Evolutionary conservation across 495 filamentous ascomycete species (phyloP).

Genomic region (Echria macrotheca): DNA sequence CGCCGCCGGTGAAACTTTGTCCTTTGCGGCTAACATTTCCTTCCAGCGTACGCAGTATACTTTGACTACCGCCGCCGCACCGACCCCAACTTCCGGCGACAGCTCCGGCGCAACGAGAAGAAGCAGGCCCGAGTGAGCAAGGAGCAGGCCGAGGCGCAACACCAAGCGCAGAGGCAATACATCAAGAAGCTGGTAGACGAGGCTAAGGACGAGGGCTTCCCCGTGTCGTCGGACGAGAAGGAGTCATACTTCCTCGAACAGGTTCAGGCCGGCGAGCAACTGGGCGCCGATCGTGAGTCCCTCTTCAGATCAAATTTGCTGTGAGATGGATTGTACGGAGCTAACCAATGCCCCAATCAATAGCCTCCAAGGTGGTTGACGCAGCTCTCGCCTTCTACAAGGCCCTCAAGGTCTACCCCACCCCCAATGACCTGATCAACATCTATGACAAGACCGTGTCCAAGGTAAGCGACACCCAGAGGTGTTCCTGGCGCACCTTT

Average conservation of each 20-base stretch:
- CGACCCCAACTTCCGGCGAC: conserved; percentile 79
- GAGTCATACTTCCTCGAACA: conserved; percentile 83
- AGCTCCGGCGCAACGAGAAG: conserved; percentile 76
- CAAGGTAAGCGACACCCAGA: conserved; percentile 52
- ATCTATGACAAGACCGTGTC: conserved; percentile 98
- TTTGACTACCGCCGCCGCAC: conserved; percentile 91
- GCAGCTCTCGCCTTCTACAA: conserved; percentile 94
- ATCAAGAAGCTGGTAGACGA: conserved; percentile 67
- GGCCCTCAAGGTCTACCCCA: conserved; percentile 96
- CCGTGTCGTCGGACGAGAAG: conserved; percentile 82
- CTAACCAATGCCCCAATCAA: conserved; percentile 1
- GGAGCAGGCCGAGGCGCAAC: conserved; percentile 65
- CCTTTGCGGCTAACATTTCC: conserved; percentile 25
- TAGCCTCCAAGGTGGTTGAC: conserved; percentile 69
- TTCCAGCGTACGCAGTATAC: conserved; percentile 69
- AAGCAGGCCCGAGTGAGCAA: conserved; percentile 68
- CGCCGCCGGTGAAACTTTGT: too few species aligned
- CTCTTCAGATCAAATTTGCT: not conserved
- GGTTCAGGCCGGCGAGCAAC: conserved; percentile 75
- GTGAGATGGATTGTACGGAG: not conserved
- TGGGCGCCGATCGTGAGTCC: conserved; percentile 51
- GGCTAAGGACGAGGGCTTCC: conserved; percentile 87
- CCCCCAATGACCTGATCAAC: conserved; percentile 81
- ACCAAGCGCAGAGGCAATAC: conserved; percentile 60
- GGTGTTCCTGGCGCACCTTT: too few species aligned